These are phyloP conservation scores for Claviceps sp. DNA, from an alignment of 2,329 filamentous ascomycete genomes.

Conservation along the genomic window DNA sequence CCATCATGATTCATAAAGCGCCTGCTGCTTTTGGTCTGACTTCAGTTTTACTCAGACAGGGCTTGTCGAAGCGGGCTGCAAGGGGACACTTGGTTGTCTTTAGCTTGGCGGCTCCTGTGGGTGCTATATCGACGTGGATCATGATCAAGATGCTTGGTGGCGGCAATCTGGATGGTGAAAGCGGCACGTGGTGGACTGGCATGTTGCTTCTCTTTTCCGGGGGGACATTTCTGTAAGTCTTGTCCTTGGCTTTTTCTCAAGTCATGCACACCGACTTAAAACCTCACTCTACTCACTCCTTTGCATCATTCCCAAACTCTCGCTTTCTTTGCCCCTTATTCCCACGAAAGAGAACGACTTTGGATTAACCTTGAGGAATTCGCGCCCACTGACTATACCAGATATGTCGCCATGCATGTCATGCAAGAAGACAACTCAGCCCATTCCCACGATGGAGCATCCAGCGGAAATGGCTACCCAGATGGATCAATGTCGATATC, in stretches of 20 bases:
- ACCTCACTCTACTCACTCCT: too few relatives aligned
- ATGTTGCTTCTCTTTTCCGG: slow-evolving; percentile 90
- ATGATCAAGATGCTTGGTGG: slow-evolving; percentile 63
- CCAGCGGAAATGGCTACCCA: slow-evolving; percentile 38
- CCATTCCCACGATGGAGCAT: slow-evolving; percentile 37
- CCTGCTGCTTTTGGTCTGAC: slow-evolving; percentile 92
- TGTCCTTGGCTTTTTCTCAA: too few relatives aligned
- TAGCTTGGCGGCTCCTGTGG: slow-evolving; percentile 77
- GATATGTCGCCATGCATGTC: slow-evolving; percentile 96
- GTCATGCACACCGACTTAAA: too few relatives aligned
- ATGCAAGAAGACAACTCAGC: slow-evolving; percentile 65
- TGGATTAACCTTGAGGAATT: background rate
- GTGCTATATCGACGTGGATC: slow-evolving; percentile 72
- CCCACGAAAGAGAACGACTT: too few relatives aligned
- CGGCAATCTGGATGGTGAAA: slow-evolving; percentile 40
- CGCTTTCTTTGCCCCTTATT: background rate
- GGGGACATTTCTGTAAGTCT: slow-evolving; percentile 78
- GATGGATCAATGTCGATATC: slow-evolving; percentile 27
- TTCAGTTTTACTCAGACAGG: slow-evolving; percentile 79
- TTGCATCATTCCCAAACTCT: too few relatives aligned
- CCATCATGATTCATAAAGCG: slow-evolving; percentile 95
- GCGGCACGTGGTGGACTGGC: slow-evolving; percentile 76
- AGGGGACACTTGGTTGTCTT: slow-evolving; percentile 81
- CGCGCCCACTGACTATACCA: slow-evolving; percentile 19
- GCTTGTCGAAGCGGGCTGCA: slow-evolving; percentile 73